These are phyloP conservation scores for Fusarium lyarnte DNA, from an alignment of 2,329 filamentous ascomycete genomes.

Conservation along the genomic window DNA sequence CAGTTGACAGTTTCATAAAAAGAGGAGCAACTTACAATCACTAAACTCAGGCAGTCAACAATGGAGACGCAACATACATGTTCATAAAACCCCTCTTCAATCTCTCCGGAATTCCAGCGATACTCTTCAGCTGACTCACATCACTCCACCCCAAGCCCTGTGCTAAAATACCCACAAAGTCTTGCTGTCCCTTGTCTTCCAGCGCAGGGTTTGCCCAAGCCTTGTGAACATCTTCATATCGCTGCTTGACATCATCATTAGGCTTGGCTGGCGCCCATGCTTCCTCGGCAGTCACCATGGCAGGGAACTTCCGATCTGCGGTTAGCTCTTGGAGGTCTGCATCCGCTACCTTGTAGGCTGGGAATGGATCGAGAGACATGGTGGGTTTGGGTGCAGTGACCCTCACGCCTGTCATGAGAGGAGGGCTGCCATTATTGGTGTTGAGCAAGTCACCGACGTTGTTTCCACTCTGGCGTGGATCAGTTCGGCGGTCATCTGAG, in stretches of 20 bases:
- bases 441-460: background rate
- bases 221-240: background rate
- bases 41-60: background rate
- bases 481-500: background rate
- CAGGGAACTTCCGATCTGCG: background rate
- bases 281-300: background rate
- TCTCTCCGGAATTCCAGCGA: background rate
- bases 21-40: too few species aligned
- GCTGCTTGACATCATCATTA: background rate
- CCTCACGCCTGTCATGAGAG: constrained; percentile 5
- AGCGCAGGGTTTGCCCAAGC: background rate
- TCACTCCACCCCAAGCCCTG: background rate
- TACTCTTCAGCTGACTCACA: background rate
- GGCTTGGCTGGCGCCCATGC: background rate
- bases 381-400: background rate
- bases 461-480: background rate
- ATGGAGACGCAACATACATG: background rate
- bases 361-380: constrained; percentile 1
- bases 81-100: background rate
- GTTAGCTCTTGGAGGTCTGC: background rate
- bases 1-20: too few species aligned
- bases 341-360: background rate
- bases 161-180: background rate
- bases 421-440: background rate
- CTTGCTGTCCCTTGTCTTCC: background rate